A percentile compares a stretch with the other conserved stretches of the same genome.
phyloP scores from a whole-genome alignment of 495 filamentous ascomycete species.

The Aspergillus sclerotiicarbonarius region DNA sequence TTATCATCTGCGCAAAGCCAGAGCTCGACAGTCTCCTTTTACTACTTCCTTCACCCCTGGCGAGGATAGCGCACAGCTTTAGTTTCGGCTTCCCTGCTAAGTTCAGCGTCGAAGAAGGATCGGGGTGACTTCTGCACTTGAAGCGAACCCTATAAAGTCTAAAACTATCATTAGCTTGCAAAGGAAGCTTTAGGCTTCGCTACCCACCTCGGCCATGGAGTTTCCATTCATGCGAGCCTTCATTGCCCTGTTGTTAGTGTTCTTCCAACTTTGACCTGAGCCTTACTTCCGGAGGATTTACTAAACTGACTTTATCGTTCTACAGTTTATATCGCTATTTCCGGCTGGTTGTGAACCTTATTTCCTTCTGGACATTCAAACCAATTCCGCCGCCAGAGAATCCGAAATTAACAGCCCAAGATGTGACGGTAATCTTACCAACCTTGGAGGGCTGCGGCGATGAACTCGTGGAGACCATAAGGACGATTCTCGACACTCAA shows the following conservation, averaged over 20 bases:
- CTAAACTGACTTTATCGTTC: slow-evolving; percentile 14
- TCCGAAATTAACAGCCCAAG: slow-evolving; percentile 61
- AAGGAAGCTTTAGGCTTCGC: background rate
- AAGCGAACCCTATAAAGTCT: slow-evolving; percentile 1
- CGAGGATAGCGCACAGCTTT: background rate
- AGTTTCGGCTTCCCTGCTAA: background rate
- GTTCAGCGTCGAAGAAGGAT: background rate
- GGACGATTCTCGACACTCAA: slow-evolving; percentile 54
- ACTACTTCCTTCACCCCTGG: background rate
- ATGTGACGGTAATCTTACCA: slow-evolving; percentile 75
- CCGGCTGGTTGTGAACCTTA: slow-evolving; percentile 62
- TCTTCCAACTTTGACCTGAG: background rate
- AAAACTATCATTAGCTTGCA: background rate
- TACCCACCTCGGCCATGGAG: slow-evolving; percentile 33
- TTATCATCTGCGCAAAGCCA: background rate
- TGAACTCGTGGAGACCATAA: slow-evolving; percentile 58
- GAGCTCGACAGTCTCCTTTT: background rate
- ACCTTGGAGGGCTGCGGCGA: slow-evolving; percentile 63
- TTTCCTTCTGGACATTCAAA: slow-evolving; percentile 63
- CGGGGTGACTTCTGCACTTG: background rate
- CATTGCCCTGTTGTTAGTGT: slow-evolving; percentile 47
- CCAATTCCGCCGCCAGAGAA: slow-evolving; percentile 61
- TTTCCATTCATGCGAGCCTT: slow-evolving; percentile 49
- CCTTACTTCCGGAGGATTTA: background rate
- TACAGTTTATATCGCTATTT: slow-evolving; percentile 60